Conservation (phyloP, 2,329 filamentous ascomycete genomes). For the Calonectria pauciramosa region DNA sequence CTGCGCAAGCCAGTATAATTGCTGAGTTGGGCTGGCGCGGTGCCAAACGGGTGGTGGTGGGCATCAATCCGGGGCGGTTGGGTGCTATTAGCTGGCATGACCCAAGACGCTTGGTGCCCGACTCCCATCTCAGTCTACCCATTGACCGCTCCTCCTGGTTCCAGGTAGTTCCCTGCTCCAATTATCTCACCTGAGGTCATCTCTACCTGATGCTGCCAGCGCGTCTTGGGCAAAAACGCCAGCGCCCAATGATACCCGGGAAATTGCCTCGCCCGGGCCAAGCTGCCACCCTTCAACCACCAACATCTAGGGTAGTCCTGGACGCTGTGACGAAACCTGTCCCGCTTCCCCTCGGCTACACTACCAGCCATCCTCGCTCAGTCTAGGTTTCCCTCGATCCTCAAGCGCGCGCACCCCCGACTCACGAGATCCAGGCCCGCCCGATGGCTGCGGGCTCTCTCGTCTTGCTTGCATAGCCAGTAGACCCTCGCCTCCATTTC, state of each 20-base stretch:
- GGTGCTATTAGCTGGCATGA: slow-evolving; percentile 44
- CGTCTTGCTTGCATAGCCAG: slow-evolving; percentile 45
- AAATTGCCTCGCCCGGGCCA: slow-evolving; percentile 39
- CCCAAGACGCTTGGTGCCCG: slow-evolving; percentile 46
- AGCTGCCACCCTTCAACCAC: slow-evolving; percentile 35
- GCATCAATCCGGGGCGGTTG: slow-evolving; percentile 46
- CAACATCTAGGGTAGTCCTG: slow-evolving; percentile 48
- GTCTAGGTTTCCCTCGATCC: slow-evolving; percentile 32
- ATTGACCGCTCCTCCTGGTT: slow-evolving; percentile 52
- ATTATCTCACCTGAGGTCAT: slow-evolving; percentile 46
- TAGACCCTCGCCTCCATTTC: slow-evolving; percentile 34
- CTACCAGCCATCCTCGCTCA: slow-evolving; percentile 27
- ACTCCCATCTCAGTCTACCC: slow-evolving; percentile 40
- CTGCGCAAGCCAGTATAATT: slow-evolving; percentile 17
- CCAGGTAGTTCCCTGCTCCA: slow-evolving; percentile 52
- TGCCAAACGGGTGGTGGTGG: slow-evolving; percentile 44
- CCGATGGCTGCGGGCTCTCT: slow-evolving; percentile 34
- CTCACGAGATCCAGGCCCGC: slow-evolving; percentile 42
- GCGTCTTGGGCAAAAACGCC: slow-evolving; percentile 52
- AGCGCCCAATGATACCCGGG: slow-evolving; percentile 49
- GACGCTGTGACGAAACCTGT: slow-evolving; percentile 33
- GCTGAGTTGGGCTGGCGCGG: slow-evolving; percentile 16
- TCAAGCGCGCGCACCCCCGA: slow-evolving; percentile 30
- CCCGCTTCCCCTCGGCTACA: slow-evolving; percentile 34
- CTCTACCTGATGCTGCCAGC: slow-evolving; percentile 47